phyloP scores from a whole-genome alignment of 441 rosid genomes.

The Pelargonium cotyledonis region DNA sequence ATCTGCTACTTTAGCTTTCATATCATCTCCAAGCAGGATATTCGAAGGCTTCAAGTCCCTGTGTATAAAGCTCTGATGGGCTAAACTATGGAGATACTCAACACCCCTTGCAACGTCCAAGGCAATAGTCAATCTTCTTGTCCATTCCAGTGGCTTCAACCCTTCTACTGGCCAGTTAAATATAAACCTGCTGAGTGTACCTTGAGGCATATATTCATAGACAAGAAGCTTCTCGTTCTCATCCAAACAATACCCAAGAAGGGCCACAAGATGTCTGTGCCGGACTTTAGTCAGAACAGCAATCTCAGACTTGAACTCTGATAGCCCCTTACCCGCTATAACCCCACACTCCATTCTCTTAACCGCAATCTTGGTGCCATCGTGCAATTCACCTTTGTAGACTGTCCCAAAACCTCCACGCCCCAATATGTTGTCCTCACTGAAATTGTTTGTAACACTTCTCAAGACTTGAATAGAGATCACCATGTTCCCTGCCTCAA shows the following conservation, averaged over 20 bases:
- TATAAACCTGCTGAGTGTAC: slow-evolving; percentile 52
- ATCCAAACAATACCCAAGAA: slow-evolving; percentile 68
- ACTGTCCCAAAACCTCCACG: slow-evolving; percentile 76
- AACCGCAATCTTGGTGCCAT: slow-evolving; percentile 74
- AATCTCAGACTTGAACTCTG: slow-evolving; percentile 64
- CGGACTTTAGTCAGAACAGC: slow-evolving; percentile 65
- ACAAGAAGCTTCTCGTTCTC: slow-evolving; percentile 67
- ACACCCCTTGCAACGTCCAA: slow-evolving; percentile 79
- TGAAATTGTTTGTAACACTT: slow-evolving; percentile 59
- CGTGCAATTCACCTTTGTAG: slow-evolving; percentile 26
- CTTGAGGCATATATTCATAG: slow-evolving; percentile 76
- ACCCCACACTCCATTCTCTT: slow-evolving; percentile 74
- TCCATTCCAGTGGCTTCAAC: slow-evolving; percentile 59
- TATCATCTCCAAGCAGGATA: slow-evolving; percentile 72
- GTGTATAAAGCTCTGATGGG: slow-evolving; percentile 74
- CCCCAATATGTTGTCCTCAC: slow-evolving; percentile 54
- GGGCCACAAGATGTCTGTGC: slow-evolving; percentile 64
- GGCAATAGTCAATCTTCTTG: slow-evolving; percentile 55
- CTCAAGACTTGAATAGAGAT: slow-evolving; percentile 64
- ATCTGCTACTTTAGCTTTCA: slow-evolving; percentile 77
- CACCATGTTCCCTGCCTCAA: slow-evolving; percentile 61
- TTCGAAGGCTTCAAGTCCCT: slow-evolving; percentile 31
- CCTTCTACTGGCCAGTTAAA: slow-evolving; percentile 57
- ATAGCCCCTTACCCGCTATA: slow-evolving; percentile 48
- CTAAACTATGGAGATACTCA: slow-evolving; percentile 66